Evolutionary conservation across 2,329 filamentous ascomycete species (phyloP), one percentile per base, ranked within the genome.

Genomic region (Thielaviopsis punctulata): DNA sequence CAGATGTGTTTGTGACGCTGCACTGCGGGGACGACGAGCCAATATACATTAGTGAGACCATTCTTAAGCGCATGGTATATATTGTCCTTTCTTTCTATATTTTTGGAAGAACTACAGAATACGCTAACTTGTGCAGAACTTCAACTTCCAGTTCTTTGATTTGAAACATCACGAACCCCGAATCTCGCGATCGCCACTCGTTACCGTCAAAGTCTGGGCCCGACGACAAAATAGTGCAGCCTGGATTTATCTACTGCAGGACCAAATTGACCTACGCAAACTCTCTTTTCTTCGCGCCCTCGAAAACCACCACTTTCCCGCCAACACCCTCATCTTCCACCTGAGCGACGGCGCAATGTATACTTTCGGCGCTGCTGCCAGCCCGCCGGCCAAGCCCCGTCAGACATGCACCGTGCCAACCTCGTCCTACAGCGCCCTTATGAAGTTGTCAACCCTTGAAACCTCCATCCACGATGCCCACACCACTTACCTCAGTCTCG

Each of bases 381-480:
- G 48, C 7, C 13, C 23, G 7, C 13, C 48, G n/a, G 13, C 9
- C 12, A 68, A 72, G 2, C 74, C 76, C 0, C 78, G 75, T 56
- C 68, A 75, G 22, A 71, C 73, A 5, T 65, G 72, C 1, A 59
- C 69, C 2, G 63, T 76, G 0, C 68, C 76, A 0, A 88, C 84
- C 0, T 88, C 87, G 0, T 88, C 88, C 0, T 95, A 94, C 64
- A 88, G 87, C 61, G 79, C 85, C 1, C 71, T 96, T 19, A 90
- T 95, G 81, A 82, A 85, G 55, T 72, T 96, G 10, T 82, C 86
- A 5, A 95, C 89, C 54, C 73, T 96, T 15, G 87, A 95, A 57
- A 86, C 84, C 62, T 94, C 88, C 52, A 86, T 95, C 22, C 87
- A 93, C 62, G 90, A 96, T 64, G 88, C 88, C 1, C 68, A 95